A percentile compares a stretch with the other conserved stretches of the same genome.
Conservation (phyloP, 129 eudicot species). For the Scalesia atractyloides region DNA sequence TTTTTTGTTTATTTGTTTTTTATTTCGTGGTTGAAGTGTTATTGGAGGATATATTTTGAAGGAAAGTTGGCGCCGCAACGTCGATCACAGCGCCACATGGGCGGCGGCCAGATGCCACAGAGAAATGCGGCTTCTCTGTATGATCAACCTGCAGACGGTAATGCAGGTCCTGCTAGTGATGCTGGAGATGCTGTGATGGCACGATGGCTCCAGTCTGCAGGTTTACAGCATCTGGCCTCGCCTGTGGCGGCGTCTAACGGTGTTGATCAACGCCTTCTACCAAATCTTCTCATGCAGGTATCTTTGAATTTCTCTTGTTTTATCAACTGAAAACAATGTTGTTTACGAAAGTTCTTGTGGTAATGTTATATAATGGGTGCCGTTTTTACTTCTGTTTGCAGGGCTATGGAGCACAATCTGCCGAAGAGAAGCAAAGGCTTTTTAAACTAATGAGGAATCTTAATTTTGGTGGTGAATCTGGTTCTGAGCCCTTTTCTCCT, state of each 20-base stretch:
- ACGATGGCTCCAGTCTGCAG: constrained; percentile 98
- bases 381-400: constrained; percentile 33
- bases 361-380: constrained; percentile 30
- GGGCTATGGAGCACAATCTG: constrained; percentile 99
- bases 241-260: constrained; percentile 74
- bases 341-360: constrained; percentile 2
- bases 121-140: constrained; percentile 88
- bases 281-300: constrained; percentile 97
- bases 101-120: constrained; percentile 99
- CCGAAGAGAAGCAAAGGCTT: constrained; percentile 96
- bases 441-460: constrained; percentile 90
- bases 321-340: neutral
- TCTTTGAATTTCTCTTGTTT: neutral
- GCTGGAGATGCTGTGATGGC: constrained; percentile 99
- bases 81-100: constrained; percentile 98
- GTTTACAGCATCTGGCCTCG: constrained; percentile 99
- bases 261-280: constrained; percentile 64
- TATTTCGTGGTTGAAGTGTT: constrained; percentile 20
- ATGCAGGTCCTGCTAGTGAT: constrained; percentile 57
- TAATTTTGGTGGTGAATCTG: constrained; percentile 82
- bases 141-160: constrained; percentile 68
- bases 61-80: constrained; percentile 95
- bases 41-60: constrained; percentile 9
- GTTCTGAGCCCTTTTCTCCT: constrained; percentile 85
- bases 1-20: neutral